Percentiles rank a stretch among this genome's conserved stretches.
These are phyloP conservation scores for Alternaria angustiovoidea DNA, from an alignment of 2,329 filamentous ascomycete species.

Conservation along the genomic window DNA sequence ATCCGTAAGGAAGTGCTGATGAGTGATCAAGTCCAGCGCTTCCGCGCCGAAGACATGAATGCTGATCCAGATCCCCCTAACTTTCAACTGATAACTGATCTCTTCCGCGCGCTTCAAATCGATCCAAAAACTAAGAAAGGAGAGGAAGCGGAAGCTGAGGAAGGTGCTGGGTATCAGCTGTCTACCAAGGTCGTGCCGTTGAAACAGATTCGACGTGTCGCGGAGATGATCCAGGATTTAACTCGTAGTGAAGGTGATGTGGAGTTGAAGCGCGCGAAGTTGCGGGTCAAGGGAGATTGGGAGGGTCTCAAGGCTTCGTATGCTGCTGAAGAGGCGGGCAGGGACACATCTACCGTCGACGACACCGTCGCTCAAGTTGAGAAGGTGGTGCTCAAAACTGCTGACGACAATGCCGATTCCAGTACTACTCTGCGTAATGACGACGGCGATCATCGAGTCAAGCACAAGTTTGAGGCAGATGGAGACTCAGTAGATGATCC, in stretches of 20 bases:
- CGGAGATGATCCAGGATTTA: slow-evolving; percentile 18
- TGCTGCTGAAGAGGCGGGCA: slow-evolving; percentile 1
- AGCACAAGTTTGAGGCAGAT: neutral
- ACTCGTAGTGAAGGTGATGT: slow-evolving; percentile 15
- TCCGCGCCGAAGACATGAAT: slow-evolving; percentile 6
- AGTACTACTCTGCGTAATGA: neutral
- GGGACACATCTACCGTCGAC: neutral
- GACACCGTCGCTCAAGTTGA: neutral
- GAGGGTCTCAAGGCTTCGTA: slow-evolving; percentile 11
- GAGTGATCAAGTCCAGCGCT: slow-evolving; percentile 5
- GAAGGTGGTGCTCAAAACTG: neutral
- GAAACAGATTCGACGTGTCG: slow-evolving; percentile 9
- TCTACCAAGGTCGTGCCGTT: slow-evolving; percentile 4
- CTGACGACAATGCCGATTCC: neutral
- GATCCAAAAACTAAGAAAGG: slow-evolving; percentile 14
- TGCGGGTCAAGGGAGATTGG: slow-evolving; percentile 2
- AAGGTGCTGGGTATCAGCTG: slow-evolving; percentile 14
- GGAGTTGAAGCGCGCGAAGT: slow-evolving; percentile 14
- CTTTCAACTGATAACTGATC: slow-evolving; percentile 11
- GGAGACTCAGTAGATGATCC: neutral
- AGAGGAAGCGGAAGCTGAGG: neutral
- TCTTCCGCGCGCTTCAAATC: slow-evolving; percentile 19
- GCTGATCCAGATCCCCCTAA: slow-evolving; percentile 12
- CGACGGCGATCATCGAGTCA: neutral
- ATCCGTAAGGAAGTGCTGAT: slow-evolving; percentile 21